These are phyloP conservation scores for Aureobasidium sp. DNA, from an alignment of 2,329 filamentous ascomycete species.

Conservation along the genomic window DNA sequence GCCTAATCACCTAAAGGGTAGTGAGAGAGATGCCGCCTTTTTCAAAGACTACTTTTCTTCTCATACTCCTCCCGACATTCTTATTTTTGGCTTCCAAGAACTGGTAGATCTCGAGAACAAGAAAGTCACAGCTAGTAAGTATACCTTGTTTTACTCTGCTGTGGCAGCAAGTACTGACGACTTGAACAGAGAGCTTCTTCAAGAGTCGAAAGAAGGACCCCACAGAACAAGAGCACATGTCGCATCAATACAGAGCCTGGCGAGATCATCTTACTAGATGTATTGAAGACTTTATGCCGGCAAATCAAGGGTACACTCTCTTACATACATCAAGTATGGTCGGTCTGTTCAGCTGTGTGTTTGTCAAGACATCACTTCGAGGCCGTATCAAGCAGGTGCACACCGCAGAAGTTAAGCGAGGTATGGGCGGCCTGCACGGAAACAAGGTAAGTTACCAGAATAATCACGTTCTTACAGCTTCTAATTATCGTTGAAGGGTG, in stretches of 20 bases:
- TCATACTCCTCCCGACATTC: slow-evolving; percentile 74
- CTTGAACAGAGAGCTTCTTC: slow-evolving; percentile 61
- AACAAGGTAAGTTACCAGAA: slow-evolving; percentile 56
- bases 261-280: slow-evolving; percentile 76
- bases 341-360: slow-evolving; percentile 90
- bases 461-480: neutral
- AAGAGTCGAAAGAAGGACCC: slow-evolving; percentile 77
- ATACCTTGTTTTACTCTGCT: neutral
- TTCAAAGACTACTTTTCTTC: slow-evolving; percentile 69
- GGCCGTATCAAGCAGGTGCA: slow-evolving; percentile 68
- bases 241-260: slow-evolving; percentile 95
- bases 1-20: slow-evolving; percentile 68
- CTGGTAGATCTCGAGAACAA: slow-evolving; percentile 98
- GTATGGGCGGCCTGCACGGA: slow-evolving; percentile 88
- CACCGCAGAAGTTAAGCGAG: slow-evolving; percentile 81
- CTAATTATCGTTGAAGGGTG: slow-evolving; percentile 45
- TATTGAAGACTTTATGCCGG: slow-evolving; percentile 74
- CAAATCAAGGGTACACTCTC: slow-evolving; percentile 69
- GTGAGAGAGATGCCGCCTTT: slow-evolving; percentile 63
- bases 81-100: slow-evolving; percentile 96
- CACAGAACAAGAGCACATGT: slow-evolving; percentile 81
- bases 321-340: slow-evolving; percentile 86
- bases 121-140: slow-evolving; percentile 81
- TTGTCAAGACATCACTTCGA: slow-evolving; percentile 74
- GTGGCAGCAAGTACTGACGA: neutral